Percentiles rank a stretch among this genome's conserved stretches.
These are phyloP conservation scores for Ciborinia camelliae DNA, from an alignment of 2,329 filamentous ascomycete genomes.

Conservation along the genomic window DNA sequence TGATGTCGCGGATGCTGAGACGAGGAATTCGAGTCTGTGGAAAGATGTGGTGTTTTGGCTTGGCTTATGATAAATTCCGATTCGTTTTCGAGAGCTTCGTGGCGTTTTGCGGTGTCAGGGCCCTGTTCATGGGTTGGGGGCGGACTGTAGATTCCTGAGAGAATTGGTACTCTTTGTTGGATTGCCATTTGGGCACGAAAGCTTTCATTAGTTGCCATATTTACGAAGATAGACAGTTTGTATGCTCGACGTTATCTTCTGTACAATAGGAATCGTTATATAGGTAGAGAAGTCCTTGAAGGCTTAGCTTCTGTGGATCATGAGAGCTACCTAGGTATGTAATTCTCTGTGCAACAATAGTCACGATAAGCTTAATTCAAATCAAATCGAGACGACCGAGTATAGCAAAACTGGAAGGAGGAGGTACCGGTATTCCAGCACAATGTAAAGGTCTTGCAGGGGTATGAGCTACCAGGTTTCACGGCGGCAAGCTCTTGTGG, in stretches of 20 bases:
- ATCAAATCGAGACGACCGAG: neutral
- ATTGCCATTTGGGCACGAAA: neutral
- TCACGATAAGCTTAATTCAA: neutral
- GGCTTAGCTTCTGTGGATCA: neutral
- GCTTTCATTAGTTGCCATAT: neutral
- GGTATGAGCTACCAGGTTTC: neutral
- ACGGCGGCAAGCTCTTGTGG: constrained; percentile 2
- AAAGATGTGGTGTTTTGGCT: neutral
- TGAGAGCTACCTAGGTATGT: neutral
- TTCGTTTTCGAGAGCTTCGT: neutral
- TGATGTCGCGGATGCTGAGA: neutral
- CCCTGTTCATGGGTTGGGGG: constrained; percentile 1
- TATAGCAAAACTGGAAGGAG: neutral
- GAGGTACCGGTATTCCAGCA: neutral
- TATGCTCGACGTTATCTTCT: neutral
- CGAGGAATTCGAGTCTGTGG: neutral
- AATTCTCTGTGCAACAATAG: neutral
- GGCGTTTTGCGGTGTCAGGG: constrained; percentile 9
- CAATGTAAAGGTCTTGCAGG: neutral
- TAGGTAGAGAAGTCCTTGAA: constrained; percentile 1
- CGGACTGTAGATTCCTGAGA: constrained; percentile 12
- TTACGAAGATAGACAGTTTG: neutral
- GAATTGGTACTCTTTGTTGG: neutral
- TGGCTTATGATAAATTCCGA: constrained; percentile 13
- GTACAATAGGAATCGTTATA: neutral